Evolutionary conservation across 2,329 filamentous ascomycete species (phyloP), one percentile per base, ranked within the genome.

Genomic region (Drechslerella dactyloides): DNA sequence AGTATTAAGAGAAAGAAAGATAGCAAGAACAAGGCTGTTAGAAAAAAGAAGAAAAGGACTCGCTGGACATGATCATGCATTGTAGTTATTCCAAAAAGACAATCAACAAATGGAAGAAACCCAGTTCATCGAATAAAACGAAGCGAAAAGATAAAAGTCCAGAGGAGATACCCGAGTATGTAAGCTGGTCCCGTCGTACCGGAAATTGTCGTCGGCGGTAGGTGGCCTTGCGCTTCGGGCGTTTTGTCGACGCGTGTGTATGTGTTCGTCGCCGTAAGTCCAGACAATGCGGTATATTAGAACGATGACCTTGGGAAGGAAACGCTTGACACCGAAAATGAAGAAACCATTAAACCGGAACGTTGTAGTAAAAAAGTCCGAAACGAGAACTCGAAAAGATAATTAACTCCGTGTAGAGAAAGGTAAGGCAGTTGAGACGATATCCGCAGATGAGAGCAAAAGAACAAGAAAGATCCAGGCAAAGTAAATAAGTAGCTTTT

Each of bases 401-500:
- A 66, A 75, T 58, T 58, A 59, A 72, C 70, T 69, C 62, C 64
- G 69, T 63, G 64, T 55, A 50, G 69, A 69, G 75, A 74, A 73
- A 68, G 56, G 46, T 23, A 40, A 77, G 75, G 74, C 72, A 76
- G 77, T 76, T 76, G 77, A 76, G 80, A 79, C 62, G 44, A 48
- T 48, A 23, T 48, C 17, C 44, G 19, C 15, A 62, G 77, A 77
- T 77, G 70, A 75, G 78, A 79, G 79, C 79, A 81, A 80, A 77
- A 70, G 74, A 75, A 75, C 74, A 73, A 75, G 70, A n/a, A 74
- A 73, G 69, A 77, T 69, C 74, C 75, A 76, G 76, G 76, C 63
- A 64, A 78, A 76, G 75, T 72, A 74, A 68, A 60, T 21, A 56
- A 61, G 58, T 61, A 65, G 55, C 68, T 72, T 72, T 72, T 72